These are phyloP conservation scores for Candida boleticola DNA, from an alignment of 805 yeast genomes.

Conservation along the genomic window DNA sequence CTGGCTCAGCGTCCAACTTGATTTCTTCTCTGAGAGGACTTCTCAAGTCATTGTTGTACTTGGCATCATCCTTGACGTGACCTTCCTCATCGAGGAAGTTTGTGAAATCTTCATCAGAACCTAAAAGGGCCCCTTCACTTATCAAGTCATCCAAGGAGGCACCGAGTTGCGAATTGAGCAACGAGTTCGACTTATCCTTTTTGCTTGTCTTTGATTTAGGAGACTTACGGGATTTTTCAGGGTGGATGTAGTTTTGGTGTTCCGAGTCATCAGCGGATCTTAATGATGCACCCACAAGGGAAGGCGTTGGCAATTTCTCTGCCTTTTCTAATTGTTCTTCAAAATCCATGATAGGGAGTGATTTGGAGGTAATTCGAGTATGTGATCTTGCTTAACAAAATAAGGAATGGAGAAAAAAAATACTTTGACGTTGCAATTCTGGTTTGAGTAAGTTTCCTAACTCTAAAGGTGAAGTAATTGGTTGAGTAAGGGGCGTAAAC, in stretches of 20 bases:
- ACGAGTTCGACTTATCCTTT: slow-evolving; percentile 12
- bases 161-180: slow-evolving; percentile 36
- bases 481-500: not conserved
- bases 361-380: too few species aligned
- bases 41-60: slow-evolving; percentile 22
- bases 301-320: slow-evolving; percentile 46
- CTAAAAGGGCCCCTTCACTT: slow-evolving; percentile 45
- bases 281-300: slow-evolving; percentile 53
- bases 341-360: slow-evolving; percentile 50
- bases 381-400: too few species aligned
- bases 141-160: slow-evolving; percentile 54
- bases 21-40: slow-evolving; percentile 1
- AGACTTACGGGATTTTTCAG: slow-evolving; percentile 38
- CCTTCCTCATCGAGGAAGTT: slow-evolving; percentile 53
- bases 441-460: too few species aligned
- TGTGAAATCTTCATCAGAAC: slow-evolving; percentile 53
- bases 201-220: slow-evolving; percentile 11
- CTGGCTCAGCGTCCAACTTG: slow-evolving; percentile 5
- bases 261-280: slow-evolving; percentile 47
- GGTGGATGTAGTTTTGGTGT: slow-evolving; percentile 44
- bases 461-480: not conserved
- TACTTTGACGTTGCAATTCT: too few species aligned
- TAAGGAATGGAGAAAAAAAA: too few species aligned
- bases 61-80: slow-evolving; percentile 47
- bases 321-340: slow-evolving; percentile 54